Evolutionary conservation across 371 early-diverging fungal species (phyloP), one percentile per base, ranked within the genome.

Genomic region (Apophysomyces trapeziformis): DNA sequence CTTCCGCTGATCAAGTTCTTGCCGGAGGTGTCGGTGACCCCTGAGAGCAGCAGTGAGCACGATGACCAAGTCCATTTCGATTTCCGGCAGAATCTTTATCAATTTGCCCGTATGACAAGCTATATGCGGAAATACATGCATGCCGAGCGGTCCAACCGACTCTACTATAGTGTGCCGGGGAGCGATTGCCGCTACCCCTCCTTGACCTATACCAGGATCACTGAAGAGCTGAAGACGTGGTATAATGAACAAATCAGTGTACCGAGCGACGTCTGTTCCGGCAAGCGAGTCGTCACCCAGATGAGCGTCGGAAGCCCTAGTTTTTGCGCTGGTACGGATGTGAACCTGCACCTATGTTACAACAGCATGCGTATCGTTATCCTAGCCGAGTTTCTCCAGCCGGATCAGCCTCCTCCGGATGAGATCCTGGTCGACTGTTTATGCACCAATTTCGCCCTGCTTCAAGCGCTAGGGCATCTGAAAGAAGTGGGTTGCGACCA

Each of bases 81-180:
- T 43, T 14, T 38, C 7, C 57, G 61, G 5, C 67, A 65, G 16
- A 57, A 60, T 5, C 46, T 66, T 47, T 21, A 60, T 58, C 75
- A 68, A 8, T 79, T 82, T 64, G 83, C 75, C 3, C 45, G 32
- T 0, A 60, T 82, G 12, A 69, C 75, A 12, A 47, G 38, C 14
- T 81, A 73, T 38, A 78, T 81, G 78, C 71, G 78, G n/a, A 59
- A 47, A n/a, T 81, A 78, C 14, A 81, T 78, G 18, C 71, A 68
- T 1, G 73, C 70, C 1, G 66, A 75, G 14, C 69, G 68, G 21
- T 65, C 66, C 9, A 12, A 35, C 13, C 36, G 16, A 2, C 12
- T 18, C 16, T 57, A 41, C 14, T 26, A 26, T 26, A 26, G 32
- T 26, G 32, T 26, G 32, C 32, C 32, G 32, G 32, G 32, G 1